Conservation (phyloP, 345 rosid species). For the Camelina laxa region DNA sequence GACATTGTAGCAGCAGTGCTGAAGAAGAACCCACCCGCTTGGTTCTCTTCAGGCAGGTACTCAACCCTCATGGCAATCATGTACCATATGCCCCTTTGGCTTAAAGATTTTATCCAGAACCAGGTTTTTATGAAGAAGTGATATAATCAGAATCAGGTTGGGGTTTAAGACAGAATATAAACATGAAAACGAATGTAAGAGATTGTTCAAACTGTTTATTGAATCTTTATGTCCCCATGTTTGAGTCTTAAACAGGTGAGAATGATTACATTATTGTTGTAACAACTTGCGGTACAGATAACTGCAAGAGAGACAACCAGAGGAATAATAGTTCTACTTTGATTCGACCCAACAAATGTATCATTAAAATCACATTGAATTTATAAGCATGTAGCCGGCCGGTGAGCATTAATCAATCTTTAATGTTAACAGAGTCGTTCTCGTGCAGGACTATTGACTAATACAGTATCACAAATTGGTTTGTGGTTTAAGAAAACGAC, state of each 20-base stretch:
- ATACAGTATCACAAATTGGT: too few relatives aligned
- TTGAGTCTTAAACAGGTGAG: conserved; percentile 13
- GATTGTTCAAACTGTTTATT: conserved; percentile 5
- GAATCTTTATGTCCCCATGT: not conserved
- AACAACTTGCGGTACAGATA: conserved; percentile 32
- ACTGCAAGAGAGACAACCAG: conserved; percentile 20
- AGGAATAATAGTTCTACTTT: conserved; percentile 27
- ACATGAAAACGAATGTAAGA: conserved; percentile 14
- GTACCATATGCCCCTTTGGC: conserved; percentile 68
- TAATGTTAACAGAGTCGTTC: too few relatives aligned
- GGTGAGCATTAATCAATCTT: too few relatives aligned
- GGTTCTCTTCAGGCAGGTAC: conserved; percentile 74
- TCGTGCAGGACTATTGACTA: too few relatives aligned
- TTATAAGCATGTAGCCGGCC: too few relatives aligned
- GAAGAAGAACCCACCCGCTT: conserved; percentile 70
- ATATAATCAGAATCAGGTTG: not conserved
- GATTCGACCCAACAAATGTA: conserved; percentile 34
- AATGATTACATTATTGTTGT: conserved; percentile 31
- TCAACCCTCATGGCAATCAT: conserved; percentile 59
- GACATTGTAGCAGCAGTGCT: conserved; percentile 62
- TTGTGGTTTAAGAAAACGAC: too few relatives aligned
- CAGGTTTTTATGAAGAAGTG: conserved; percentile 55
- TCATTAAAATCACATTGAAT: not conserved
- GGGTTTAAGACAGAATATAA: not conserved
- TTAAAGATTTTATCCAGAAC: conserved; percentile 61